phyloP scores from a whole-genome alignment of 1,284 basidiomycete genomes.

The Boletus sp. region DNA sequence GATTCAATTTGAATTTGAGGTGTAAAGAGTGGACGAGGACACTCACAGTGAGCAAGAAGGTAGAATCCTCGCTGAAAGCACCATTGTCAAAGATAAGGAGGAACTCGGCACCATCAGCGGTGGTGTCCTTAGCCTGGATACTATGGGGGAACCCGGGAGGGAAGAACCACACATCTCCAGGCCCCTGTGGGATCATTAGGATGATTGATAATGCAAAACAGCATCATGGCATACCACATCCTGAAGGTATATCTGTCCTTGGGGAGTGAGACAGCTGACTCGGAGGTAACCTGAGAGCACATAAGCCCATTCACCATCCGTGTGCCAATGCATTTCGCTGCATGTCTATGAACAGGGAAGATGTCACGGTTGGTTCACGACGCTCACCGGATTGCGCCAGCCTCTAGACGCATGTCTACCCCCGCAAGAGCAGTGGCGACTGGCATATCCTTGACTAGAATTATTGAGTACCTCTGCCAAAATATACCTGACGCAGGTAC shows the following conservation, averaged over 20 bases:
- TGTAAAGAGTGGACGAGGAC: neutral
- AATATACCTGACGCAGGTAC: constrained; percentile 3
- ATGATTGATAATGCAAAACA: neutral
- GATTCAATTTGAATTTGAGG: neutral
- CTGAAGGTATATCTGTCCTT: constrained; percentile 46
- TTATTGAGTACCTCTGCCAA: neutral
- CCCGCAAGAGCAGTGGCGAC: constrained; percentile 39
- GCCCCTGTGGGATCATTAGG: constrained; percentile 21
- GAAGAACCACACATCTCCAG: constrained; percentile 58
- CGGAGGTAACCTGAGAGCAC: constrained; percentile 42
- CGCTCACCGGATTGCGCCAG: constrained; percentile 47
- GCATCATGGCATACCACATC: constrained; percentile 39
- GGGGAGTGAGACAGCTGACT: constrained; percentile 46
- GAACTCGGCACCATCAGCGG: constrained; percentile 51
- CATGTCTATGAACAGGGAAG: neutral
- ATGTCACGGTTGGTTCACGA: neutral
- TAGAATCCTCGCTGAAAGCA: constrained; percentile 52
- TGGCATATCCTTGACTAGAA: constrained; percentile 40
- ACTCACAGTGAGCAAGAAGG: constrained; percentile 42
- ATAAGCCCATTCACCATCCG: constrained; percentile 52
- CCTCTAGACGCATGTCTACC: constrained; percentile 58
- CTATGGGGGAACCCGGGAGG: constrained; percentile 43
- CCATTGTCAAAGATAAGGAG: constrained; percentile 57
- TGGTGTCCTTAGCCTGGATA: constrained; percentile 50
- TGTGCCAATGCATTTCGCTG: constrained; percentile 62